Evolutionary conservation across 345 rosid species (phyloP).

Genomic region (Noccaea bulbosa): DNA sequence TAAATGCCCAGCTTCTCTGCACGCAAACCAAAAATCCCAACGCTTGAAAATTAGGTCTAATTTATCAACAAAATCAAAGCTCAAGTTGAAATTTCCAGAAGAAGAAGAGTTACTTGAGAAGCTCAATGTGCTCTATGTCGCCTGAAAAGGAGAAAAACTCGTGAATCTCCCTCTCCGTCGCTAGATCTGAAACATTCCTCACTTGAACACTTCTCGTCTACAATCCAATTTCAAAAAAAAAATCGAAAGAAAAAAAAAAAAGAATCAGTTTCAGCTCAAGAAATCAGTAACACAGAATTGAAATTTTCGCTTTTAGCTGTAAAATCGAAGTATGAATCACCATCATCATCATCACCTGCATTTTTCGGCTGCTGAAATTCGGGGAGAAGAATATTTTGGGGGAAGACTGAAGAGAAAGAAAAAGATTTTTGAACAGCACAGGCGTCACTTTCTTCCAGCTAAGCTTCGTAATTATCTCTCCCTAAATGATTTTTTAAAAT

Average conservation of each 20-base stretch:
- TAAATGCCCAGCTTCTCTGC: constrained; percentile 61
- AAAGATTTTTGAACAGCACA: constrained; percentile 22
- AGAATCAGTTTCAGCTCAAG: constrained; percentile 10
- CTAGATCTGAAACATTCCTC: constrained; percentile 88
- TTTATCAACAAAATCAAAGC: not conserved
- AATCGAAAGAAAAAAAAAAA: no score
- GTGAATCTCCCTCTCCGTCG: constrained; percentile 92
- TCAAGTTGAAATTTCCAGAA: not conserved
- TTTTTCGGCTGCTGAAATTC: constrained; percentile 19
- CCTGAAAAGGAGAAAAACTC: constrained; percentile 99
- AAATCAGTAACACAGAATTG: not conserved
- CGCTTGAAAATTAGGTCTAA: not conserved
- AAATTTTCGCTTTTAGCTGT: not conserved
- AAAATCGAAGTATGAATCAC: not conserved
- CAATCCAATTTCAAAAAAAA: not conserved
- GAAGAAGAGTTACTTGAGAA: constrained; percentile 51
- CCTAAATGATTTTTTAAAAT: not conserved
- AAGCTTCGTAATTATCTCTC: not conserved
- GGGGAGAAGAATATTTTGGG: constrained; percentile 14
- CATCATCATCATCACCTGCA: constrained; percentile 9
- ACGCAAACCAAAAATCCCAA: constrained; percentile 35
- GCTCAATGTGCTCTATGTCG: constrained; percentile 71
- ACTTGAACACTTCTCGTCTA: constrained; percentile 87
- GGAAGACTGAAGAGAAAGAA: constrained; percentile 15
- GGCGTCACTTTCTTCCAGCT: constrained; percentile 30